Evolutionary conservation across 2,329 filamentous ascomycete genomes (phyloP).

Genomic region (Epichloe amarillans): DNA sequence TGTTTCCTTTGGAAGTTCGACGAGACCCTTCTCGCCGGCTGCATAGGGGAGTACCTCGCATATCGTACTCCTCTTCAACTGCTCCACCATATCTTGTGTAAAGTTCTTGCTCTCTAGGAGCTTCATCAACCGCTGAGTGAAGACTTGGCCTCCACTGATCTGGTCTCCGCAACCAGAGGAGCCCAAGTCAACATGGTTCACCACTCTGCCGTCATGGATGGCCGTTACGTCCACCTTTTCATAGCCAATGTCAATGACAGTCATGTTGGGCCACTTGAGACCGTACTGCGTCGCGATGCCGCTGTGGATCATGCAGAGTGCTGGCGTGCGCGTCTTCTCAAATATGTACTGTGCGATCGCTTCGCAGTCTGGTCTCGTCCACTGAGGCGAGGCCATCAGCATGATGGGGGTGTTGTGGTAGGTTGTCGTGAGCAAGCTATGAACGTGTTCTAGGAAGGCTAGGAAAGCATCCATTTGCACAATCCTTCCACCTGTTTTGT

Average conservation of each 20-base stretch:
- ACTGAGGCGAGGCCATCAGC: constrained; percentile 77
- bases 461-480: constrained; percentile 88
- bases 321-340: constrained; percentile 91
- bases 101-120: constrained; percentile 50
- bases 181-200: constrained; percentile 51
- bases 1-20: constrained; percentile 34
- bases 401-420: constrained; percentile 95
- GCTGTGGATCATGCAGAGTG: constrained; percentile 80
- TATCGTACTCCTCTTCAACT: constrained; percentile 52
- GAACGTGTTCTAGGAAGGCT: constrained; percentile 82
- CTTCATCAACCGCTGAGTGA: constrained; percentile 61
- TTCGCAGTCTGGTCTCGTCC: constrained; percentile 81
- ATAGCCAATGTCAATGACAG: constrained; percentile 81
- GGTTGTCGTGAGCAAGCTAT: constrained; percentile 75
- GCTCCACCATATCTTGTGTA: constrained; percentile 54
- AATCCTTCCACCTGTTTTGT: constrained; percentile 56
- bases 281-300: constrained; percentile 81
- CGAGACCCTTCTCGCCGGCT: constrained; percentile 28
- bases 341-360: constrained; percentile 88
- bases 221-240: constrained; percentile 90
- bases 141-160: constrained; percentile 72
- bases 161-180: constrained; percentile 33
- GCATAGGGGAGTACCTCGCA: constrained; percentile 53
- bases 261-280: constrained; percentile 59
- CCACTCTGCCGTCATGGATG: constrained; percentile 66